Conservation (phyloP, 2,329 filamentous ascomycete species). For the Trichoderma lentiforme region DNA sequence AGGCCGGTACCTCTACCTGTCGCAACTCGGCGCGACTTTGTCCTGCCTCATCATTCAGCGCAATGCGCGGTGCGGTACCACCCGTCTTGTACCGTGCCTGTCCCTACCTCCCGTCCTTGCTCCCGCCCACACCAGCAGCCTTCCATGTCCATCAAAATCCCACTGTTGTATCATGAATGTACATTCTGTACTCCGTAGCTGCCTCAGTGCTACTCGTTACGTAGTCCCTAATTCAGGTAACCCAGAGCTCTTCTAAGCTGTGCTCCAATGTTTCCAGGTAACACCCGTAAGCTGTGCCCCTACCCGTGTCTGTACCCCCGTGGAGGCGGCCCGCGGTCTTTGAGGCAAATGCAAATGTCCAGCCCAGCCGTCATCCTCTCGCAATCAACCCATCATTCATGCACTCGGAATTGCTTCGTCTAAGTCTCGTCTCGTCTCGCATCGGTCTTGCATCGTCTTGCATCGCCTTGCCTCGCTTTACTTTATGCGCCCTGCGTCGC, state of each 20-base stretch:
- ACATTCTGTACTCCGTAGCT: background rate
- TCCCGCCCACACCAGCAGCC: conserved; percentile 1
- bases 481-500: background rate
- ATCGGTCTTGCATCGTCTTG: background rate
- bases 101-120: background rate
- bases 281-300: background rate
- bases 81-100: background rate
- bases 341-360: background rate
- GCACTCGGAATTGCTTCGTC: background rate
- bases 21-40: background rate
- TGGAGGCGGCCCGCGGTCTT: background rate
- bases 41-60: background rate
- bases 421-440: background rate
- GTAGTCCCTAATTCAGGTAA: too few species aligned
- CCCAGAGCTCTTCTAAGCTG: background rate
- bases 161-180: background rate
- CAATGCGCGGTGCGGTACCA: background rate
- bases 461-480: background rate
- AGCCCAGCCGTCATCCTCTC: background rate
- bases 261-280: background rate
- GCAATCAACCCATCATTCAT: background rate
- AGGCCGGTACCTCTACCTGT: background rate
- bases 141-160: background rate
- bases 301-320: background rate
- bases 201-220: too few species aligned